Base-by-base conservation (phyloP, 2,329 filamentous ascomycete genomes). In the Fusarium sacchari region DNA sequence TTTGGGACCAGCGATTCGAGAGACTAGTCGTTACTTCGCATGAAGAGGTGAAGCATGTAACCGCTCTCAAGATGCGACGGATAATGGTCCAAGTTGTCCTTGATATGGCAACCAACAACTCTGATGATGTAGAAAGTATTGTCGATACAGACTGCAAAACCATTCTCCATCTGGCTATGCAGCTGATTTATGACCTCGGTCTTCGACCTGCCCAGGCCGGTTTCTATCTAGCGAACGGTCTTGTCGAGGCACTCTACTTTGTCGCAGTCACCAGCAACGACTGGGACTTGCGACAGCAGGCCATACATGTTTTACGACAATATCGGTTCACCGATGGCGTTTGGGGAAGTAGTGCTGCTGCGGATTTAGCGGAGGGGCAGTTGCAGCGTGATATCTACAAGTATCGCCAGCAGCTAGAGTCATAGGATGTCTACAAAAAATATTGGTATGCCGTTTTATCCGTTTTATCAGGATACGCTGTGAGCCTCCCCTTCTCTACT, bases 41-140 rank as follows among this genome's bases (percentile, higher is more conserved):
- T 15, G 40, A 60, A 6, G 20, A 63, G 10, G 12, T 8, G 0
- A 36, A 24, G 2, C 42, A 63, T 18, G 32, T 63, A 7, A 63
- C 28, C 0, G 42, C 55, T 1, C 34, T 63, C 0, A 20, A 9
- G 1, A 60, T 63, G 60, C 20, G 60, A 22, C n/a, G 60, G 7
- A 7, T 1, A 7, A 17, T 63, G 43, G 28, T 60, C 7, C 7
- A 47, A 24, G 42, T 39, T 1, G 42, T 24, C 1, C 5, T 60
- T 0, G 11, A 11, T 3, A 20, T 28, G 3, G 30, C 20, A 14
- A 1, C 17, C 1, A 15, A 7, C 12, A 7, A 6, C 6, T 5
- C 4, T 0, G 1, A 7, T 8, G 5, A 5, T 20, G 1, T 1
- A 18, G 1, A 8, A 5, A 17, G 1, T 6, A 36, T 3, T 3